Percentiles rank a stretch among this genome's conserved stretches.
These are phyloP conservation scores for Solanum okadae DNA, from an alignment of 257 asterid species.

Conservation along the genomic window DNA sequence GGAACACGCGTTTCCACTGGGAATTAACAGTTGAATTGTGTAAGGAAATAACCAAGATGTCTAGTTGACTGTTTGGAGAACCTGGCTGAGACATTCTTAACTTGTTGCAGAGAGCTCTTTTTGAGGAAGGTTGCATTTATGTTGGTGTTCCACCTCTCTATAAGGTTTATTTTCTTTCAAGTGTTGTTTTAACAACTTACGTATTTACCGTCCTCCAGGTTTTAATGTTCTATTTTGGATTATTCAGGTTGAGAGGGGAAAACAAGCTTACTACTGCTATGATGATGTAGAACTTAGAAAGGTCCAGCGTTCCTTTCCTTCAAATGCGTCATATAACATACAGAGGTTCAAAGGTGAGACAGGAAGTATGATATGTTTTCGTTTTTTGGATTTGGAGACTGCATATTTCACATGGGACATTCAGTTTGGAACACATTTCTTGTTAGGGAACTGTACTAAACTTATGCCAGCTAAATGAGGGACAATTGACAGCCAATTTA, in stretches of 20 bases:
- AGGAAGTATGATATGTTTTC: not conserved
- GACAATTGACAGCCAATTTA: not conserved
- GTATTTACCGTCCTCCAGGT: not conserved
- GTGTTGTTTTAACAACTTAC: not conserved
- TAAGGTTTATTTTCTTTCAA: slow-evolving; percentile 44
- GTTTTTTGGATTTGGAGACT: not conserved
- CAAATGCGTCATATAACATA: slow-evolving; percentile 89
- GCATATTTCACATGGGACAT: not conserved
- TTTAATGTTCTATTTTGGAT: slow-evolving; percentile 4
- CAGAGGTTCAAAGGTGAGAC: slow-evolving; percentile 93
- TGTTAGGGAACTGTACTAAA: not conserved
- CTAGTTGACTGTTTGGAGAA: not conserved
- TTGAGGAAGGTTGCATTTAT: slow-evolving; percentile 89
- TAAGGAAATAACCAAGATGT: not conserved
- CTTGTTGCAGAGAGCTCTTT: slow-evolving; percentile 75
- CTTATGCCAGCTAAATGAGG: not conserved
- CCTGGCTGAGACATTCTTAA: slow-evolving; percentile 11
- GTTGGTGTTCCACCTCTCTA: slow-evolving; percentile 98
- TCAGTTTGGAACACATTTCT: not conserved
- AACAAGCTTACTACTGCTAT: slow-evolving; percentile 71
- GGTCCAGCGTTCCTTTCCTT: slow-evolving; percentile 61
- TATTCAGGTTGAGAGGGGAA: slow-evolving; percentile 88
- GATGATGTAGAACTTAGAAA: slow-evolving; percentile 72
- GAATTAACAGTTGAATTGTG: not conserved
- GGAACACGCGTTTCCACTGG: not conserved